Conservation (phyloP, 1,139 yeast genomes). For the Zygosaccharomyces sapae region DNA sequence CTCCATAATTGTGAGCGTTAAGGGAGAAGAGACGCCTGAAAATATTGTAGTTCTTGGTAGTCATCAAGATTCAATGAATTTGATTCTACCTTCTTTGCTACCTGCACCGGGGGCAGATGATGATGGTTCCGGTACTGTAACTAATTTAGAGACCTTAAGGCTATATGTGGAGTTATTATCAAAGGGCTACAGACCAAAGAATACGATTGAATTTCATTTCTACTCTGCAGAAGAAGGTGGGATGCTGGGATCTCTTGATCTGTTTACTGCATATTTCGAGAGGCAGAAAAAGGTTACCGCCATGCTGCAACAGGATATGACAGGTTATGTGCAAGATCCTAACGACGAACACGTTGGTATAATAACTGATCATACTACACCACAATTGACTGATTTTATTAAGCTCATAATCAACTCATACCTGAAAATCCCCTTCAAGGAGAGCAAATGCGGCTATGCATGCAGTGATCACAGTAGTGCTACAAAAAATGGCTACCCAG, state of each 20-base stretch:
- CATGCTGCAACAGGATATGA: constrained; percentile 94
- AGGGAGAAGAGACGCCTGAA: constrained; percentile 41
- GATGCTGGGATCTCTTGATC: constrained; percentile 76
- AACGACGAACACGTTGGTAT: constrained; percentile 74
- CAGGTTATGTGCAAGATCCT: constrained; percentile 69
- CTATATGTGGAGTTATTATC: constrained; percentile 42
- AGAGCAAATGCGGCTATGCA: constrained; percentile 83
- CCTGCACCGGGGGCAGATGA: constrained; percentile 96
- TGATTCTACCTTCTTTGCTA: constrained; percentile 62
- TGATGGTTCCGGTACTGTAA: constrained; percentile 84
- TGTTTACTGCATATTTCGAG: constrained; percentile 53
- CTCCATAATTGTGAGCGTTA: constrained; percentile 48
- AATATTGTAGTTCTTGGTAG: constrained; percentile 73
- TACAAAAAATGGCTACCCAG: constrained; percentile 73
- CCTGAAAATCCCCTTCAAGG: constrained; percentile 64
- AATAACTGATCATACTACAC: constrained; percentile 68
- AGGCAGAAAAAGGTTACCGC: constrained; percentile 56
- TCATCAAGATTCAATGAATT: constrained; percentile 82
- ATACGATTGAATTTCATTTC: constrained; percentile 87
- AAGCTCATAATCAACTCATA: constrained; percentile 57
- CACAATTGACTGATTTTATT: constrained; percentile 56
- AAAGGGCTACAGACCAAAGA: constrained; percentile 45
- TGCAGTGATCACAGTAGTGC: constrained; percentile 94
- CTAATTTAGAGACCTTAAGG: constrained; percentile 71
- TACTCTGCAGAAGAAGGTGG: constrained; percentile 97